Percentiles rank a stretch among this genome's conserved stretches.
Evolutionary conservation across 768 basidiomycete species (phyloP).

Genomic region (Auriscalpium microsporum): DNA sequence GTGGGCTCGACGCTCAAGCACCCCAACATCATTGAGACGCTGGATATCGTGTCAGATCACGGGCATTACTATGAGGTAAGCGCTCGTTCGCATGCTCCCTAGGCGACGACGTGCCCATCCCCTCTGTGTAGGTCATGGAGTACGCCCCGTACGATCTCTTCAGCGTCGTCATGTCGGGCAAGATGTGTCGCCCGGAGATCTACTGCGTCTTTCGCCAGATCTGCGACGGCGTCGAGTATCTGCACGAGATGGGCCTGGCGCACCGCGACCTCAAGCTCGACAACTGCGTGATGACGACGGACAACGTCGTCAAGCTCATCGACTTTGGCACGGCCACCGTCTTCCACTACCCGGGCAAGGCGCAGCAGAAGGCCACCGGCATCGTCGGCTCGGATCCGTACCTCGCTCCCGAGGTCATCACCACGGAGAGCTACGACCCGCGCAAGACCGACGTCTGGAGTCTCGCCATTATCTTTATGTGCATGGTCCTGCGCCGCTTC

Average conservation of each 20-base stretch:
- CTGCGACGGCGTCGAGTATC: conserved; percentile 94
- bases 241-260: conserved; percentile 94
- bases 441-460: conserved; percentile 98
- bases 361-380: conserved; percentile 68
- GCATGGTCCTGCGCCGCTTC: conserved; percentile 95
- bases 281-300: conserved; percentile 97
- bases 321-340: conserved; percentile 99
- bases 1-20: conserved; percentile 93
- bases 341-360: conserved; percentile 96
- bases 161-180: conserved; percentile 98
- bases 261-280: conserved; percentile 99
- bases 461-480: conserved; percentile 97
- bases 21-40: conserved; percentile 92
- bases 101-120: conserved; percentile 3
- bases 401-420: conserved; percentile 92
- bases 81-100: conserved; percentile 5
- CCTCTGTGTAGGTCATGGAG: conserved; percentile 80
- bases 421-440: conserved; percentile 78
- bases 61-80: conserved; percentile 97
- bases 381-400: conserved; percentile 98
- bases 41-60: conserved; percentile 96
- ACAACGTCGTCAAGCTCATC: conserved; percentile 95
- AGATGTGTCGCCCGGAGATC: conserved; percentile 96
- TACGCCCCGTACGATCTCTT: conserved; percentile 98
- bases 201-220: conserved; percentile 99